These are phyloP conservation scores for Lantana camara DNA, from an alignment of 257 asterid species.

Conservation along the genomic window DNA sequence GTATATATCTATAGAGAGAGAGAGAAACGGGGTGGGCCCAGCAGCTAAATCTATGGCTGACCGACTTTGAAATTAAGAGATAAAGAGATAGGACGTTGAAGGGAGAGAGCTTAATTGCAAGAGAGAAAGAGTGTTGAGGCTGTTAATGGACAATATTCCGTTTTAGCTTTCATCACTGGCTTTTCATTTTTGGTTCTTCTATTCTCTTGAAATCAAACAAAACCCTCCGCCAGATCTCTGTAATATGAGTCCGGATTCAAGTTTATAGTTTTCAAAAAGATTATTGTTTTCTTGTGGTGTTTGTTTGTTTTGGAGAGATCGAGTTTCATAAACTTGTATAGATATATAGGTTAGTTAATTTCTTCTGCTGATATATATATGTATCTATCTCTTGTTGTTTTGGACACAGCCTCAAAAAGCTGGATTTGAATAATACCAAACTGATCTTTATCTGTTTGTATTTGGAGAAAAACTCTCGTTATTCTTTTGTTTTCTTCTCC, in stretches of 20 bases:
- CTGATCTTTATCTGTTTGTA: conserved; percentile 49
- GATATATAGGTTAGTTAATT: no score
- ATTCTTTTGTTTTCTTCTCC: conserved; percentile 27
- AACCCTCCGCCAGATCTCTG: conserved; percentile 45
- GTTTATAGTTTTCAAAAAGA: background rate
- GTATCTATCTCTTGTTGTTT: conserved; percentile 43
- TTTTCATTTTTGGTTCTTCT: conserved; percentile 59
- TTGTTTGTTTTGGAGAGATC: conserved; percentile 22
- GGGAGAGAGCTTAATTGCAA: conserved; percentile 28
- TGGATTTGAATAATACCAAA: conserved; percentile 58
- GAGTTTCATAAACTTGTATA: no score
- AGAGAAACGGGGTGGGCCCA: conserved; percentile 44
- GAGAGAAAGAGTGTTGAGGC: conserved; percentile 26
- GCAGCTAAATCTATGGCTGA: conserved; percentile 71
- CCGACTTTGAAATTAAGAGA: conserved; percentile 64
- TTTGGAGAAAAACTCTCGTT: conserved; percentile 35
- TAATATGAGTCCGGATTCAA: conserved; percentile 18
- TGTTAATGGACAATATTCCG: conserved; percentile 54
- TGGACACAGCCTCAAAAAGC: conserved; percentile 19
- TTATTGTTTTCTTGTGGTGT: conserved; percentile 41
- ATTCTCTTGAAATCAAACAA: conserved; percentile 53
- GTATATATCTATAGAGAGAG: conserved; percentile 22
- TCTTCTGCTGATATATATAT: no score
- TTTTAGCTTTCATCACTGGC: conserved; percentile 50
- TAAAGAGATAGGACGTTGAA: conserved; percentile 51